Conservation (phyloP, 345 rosid genomes). For the Citrus unshiu region DNA sequence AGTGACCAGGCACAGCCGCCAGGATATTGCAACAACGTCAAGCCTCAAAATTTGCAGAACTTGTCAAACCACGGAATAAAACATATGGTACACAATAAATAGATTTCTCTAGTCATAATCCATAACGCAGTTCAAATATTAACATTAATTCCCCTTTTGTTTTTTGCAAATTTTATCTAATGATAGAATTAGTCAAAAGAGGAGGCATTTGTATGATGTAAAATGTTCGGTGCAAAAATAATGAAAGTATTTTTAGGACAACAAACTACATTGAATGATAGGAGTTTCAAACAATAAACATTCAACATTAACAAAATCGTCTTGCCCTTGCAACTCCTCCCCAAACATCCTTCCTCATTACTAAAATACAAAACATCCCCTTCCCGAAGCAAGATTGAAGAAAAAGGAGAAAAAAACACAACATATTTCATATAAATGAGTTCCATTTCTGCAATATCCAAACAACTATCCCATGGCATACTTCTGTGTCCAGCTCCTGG, state of each 20-base stretch:
- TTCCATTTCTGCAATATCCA: not conserved
- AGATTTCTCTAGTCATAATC: too few species aligned
- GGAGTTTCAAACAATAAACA: slow-evolving; percentile 6
- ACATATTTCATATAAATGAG: not conserved
- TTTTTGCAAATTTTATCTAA: too few species aligned
- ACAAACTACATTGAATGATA: not conserved
- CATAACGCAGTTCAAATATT: too few species aligned
- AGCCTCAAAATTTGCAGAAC: too few species aligned
- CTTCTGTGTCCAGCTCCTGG: slow-evolving; percentile 46
- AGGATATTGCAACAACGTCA: too few species aligned
- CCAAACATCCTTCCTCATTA: not conserved
- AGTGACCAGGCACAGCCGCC: too few species aligned
- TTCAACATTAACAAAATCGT: not conserved
- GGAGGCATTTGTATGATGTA: too few species aligned
- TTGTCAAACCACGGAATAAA: too few species aligned
- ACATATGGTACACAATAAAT: too few species aligned
- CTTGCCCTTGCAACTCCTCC: not conserved
- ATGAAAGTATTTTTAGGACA: not conserved
- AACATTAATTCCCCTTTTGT: too few species aligned
- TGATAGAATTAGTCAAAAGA: too few species aligned
- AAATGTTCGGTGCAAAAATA: too few species aligned
- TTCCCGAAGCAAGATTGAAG: not conserved
- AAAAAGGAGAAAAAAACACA: not conserved
- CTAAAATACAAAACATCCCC: not conserved
- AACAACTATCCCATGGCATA: slow-evolving; percentile 36